These are phyloP conservation scores for Boletus semigastroideus DNA, from an alignment of 1,284 basidiomycete species.

Conservation along the genomic window DNA sequence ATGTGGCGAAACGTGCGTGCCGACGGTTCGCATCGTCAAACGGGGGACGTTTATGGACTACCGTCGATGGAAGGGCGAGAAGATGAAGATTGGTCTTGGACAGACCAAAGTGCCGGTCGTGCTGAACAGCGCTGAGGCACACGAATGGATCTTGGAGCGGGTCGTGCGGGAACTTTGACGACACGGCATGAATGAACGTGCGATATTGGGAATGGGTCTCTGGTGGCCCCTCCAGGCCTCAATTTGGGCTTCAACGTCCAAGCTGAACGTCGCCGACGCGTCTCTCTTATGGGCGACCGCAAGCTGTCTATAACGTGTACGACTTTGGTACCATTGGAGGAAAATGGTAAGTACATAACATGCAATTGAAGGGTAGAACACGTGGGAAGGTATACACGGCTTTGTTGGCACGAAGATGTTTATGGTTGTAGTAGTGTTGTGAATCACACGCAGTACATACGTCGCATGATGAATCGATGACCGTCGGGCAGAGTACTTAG, in stretches of 20 bases:
- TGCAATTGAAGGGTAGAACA: too few relatives aligned
- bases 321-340: not conserved
- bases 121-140: constrained; percentile 1
- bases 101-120: constrained; percentile 21
- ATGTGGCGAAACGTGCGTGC: constrained; percentile 2
- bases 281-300: not conserved
- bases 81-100: constrained; percentile 7
- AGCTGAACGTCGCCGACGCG: too few relatives aligned
- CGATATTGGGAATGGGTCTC: too few relatives aligned
- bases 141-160: constrained; percentile 13
- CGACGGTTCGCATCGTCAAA: constrained; percentile 7
- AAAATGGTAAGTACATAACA: not conserved
- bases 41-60: constrained; percentile 17
- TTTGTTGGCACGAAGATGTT: too few relatives aligned
- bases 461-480: too few relatives aligned
- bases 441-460: too few relatives aligned
- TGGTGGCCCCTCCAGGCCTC: too few relatives aligned
- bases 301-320: not conserved
- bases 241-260: too few relatives aligned
- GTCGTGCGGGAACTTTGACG: constrained; percentile 3
- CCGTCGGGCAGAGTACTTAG: too few relatives aligned
- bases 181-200: too few relatives aligned
- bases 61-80: constrained; percentile 12
- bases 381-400: too few relatives aligned
- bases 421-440: too few relatives aligned